Evolutionary conservation across 2,329 filamentous ascomycete species (phyloP).

Genomic region (Pestalotiopsis fici): DNA sequence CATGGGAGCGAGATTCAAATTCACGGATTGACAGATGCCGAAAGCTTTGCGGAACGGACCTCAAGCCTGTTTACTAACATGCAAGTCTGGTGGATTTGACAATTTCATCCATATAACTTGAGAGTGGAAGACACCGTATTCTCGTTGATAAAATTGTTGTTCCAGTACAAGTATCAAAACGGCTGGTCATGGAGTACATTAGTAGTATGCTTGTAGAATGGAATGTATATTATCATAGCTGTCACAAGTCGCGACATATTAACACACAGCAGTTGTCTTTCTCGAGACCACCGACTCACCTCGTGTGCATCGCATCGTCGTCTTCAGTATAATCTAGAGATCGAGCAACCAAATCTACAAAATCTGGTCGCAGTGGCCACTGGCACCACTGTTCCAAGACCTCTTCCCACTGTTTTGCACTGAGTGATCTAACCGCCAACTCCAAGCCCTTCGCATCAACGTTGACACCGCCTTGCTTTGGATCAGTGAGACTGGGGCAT

Average conservation of each 20-base stretch:
- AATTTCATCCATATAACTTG: no score
- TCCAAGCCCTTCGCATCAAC: constrained; percentile 37
- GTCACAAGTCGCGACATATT: no score
- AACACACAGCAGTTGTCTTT: no score
- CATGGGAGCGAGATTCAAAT: background rate
- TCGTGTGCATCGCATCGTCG: background rate
- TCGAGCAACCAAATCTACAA: constrained; percentile 48
- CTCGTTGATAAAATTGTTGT: no score
- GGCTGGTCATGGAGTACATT: no score
- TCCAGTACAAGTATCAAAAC: no score
- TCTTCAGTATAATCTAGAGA: constrained; percentile 16
- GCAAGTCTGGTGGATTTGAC: background rate
- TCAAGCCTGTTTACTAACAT: background rate
- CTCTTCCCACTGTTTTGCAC: constrained; percentile 55
- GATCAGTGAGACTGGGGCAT: constrained; percentile 52
- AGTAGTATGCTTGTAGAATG: no score
- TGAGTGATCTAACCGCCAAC: constrained; percentile 50
- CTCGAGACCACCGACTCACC: background rate
- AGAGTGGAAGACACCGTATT: no score
- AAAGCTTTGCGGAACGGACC: background rate
- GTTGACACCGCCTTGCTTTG: constrained; percentile 43
- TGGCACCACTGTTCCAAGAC: constrained; percentile 61
- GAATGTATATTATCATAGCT: no score
- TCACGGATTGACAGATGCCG: background rate
- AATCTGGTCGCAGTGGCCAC: constrained; percentile 65